phyloP scores from a whole-genome alignment of 352 stramenopile species.

The Pythium sp. region DNA sequence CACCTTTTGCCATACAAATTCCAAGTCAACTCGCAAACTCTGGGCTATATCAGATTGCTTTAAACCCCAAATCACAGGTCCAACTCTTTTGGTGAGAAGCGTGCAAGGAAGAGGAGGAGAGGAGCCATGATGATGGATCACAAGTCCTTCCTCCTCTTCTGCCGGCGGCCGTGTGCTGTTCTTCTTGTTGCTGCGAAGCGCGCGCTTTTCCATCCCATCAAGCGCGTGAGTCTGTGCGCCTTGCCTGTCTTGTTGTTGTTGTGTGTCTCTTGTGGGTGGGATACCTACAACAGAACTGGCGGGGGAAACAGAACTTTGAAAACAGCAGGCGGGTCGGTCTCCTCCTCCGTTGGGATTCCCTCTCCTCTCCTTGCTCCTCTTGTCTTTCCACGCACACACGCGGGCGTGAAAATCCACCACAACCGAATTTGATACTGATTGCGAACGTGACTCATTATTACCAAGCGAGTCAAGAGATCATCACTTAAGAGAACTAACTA shows the following conservation, averaged over 20 bases:
- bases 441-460: constrained; percentile 5
- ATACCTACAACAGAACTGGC: not conserved
- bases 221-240: not conserved
- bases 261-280: constrained; percentile 3
- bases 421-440: constrained; percentile 17
- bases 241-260: not conserved
- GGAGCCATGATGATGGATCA: not conserved
- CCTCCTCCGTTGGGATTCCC: not conserved
- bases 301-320: constrained; percentile 3
- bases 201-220: not conserved
- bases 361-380: not conserved
- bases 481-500: not conserved
- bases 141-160: not conserved
- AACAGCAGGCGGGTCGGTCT: not conserved
- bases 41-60: not conserved
- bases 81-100: not conserved
- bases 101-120: not conserved
- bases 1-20: not conserved
- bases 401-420: constrained; percentile 12
- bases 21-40: not conserved
- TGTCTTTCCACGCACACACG: not conserved
- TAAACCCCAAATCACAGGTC: not conserved
- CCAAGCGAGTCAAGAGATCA: not conserved
- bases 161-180: not conserved
- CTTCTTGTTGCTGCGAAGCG: not conserved